Evolutionary conservation across 2,329 filamentous ascomycete genomes (phyloP).

Genomic region (Ceratocystis cubensis): DNA sequence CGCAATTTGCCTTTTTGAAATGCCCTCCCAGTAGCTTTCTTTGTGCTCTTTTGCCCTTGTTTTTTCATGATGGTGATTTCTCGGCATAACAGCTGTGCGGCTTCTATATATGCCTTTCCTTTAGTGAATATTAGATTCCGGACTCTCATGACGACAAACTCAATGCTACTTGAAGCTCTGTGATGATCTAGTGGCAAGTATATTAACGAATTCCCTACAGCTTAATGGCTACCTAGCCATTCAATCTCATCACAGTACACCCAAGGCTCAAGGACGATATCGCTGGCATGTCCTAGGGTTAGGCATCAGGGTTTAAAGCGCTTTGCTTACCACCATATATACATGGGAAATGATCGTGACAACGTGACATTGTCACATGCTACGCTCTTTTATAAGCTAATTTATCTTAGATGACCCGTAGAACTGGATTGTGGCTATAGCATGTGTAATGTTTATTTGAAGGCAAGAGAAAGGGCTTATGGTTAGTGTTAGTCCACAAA

Average conservation of each 20-base stretch:
- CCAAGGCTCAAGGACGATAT: background rate
- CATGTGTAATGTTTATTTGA: too few relatives aligned
- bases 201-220: background rate
- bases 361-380: constrained; percentile 7
- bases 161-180: background rate
- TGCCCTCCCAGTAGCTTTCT: background rate
- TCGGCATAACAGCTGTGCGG: background rate
- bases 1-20: background rate
- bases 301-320: background rate
- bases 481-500: too few relatives aligned
- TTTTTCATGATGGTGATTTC: background rate
- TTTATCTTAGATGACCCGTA: too few relatives aligned
- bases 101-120: background rate
- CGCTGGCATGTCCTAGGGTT: background rate
- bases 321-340: too few relatives aligned
- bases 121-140: background rate
- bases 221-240: too few relatives aligned
- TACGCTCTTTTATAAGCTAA: background rate
- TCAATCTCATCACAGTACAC: too few relatives aligned
- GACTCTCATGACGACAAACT: background rate
- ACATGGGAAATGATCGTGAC: background rate
- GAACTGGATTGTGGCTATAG: too few relatives aligned
- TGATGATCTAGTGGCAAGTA: background rate
- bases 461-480: too few relatives aligned
- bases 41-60: background rate